phyloP scores from a whole-genome alignment of 2,329 filamentous ascomycete genomes.

The Chrysoporthe cubensis region DNA sequence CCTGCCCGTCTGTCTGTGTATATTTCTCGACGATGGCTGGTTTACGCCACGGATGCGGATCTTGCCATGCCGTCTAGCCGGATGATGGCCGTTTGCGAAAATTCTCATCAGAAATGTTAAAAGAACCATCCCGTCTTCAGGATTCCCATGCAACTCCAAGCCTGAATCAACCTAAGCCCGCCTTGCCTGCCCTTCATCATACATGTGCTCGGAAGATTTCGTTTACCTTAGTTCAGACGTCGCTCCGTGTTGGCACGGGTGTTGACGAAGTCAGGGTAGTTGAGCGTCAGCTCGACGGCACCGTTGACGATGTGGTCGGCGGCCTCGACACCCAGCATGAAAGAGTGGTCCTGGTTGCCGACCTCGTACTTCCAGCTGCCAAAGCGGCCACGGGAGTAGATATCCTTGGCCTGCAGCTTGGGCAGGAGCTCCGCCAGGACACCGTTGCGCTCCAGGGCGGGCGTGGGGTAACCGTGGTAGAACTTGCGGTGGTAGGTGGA shows the following conservation, averaged over 20 bases:
- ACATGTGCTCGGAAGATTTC: slow-evolving; percentile 11
- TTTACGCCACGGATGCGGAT: slow-evolving; percentile 10
- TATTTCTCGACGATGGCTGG: background rate
- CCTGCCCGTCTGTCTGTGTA: slow-evolving; percentile 8
- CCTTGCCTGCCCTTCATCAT: slow-evolving; percentile 25
- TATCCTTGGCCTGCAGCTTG: slow-evolving; percentile 87
- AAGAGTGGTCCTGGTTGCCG: slow-evolving; percentile 96
- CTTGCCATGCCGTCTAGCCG: slow-evolving; percentile 20
- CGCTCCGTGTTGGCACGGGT: slow-evolving; percentile 69
- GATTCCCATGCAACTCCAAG: slow-evolving; percentile 29
- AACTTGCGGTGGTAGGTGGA: slow-evolving; percentile 98
- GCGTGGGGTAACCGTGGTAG: slow-evolving; percentile 97
- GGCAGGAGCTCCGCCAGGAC: slow-evolving; percentile 91
- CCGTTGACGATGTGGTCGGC: slow-evolving; percentile 89
- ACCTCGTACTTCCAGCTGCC: slow-evolving; percentile 97
- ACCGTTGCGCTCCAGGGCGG: slow-evolving; percentile 91
- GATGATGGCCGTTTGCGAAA: slow-evolving; percentile 11
- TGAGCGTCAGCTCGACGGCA: slow-evolving; percentile 87
- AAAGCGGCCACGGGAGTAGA: slow-evolving; percentile 95
- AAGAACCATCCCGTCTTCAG: slow-evolving; percentile 22
- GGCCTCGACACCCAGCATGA: slow-evolving; percentile 95
- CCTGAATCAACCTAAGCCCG: slow-evolving; percentile 28
- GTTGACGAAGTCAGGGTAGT: slow-evolving; percentile 98
- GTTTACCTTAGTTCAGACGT: slow-evolving; percentile 45
- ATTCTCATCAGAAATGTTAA: slow-evolving; percentile 23